Conservation (phyloP, 495 filamentous ascomycete species). For the Recurvomyces mirabilis region DNA sequence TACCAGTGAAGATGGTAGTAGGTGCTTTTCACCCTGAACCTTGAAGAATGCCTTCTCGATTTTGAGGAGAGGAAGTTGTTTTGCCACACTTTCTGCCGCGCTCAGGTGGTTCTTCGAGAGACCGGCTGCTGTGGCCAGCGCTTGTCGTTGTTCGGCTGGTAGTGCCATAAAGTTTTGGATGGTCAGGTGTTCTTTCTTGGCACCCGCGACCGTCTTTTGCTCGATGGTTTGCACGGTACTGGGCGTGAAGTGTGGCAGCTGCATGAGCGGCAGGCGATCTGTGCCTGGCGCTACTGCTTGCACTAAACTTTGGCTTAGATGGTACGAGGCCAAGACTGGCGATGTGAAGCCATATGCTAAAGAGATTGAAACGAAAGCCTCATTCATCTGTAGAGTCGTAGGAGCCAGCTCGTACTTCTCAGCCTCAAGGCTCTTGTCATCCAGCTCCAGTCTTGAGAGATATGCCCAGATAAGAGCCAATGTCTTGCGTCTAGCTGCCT, state of each 20-base stretch:
- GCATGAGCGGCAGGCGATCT: constrained; percentile 54
- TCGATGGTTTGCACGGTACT: constrained; percentile 64
- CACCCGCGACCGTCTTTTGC: constrained; percentile 36
- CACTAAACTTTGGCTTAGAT: constrained; percentile 69
- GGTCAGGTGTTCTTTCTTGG: constrained; percentile 58
- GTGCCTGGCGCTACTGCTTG: constrained; percentile 75
- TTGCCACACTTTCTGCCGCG: constrained; percentile 60
- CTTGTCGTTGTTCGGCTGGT: constrained; percentile 60
- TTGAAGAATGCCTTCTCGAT: constrained; percentile 98
- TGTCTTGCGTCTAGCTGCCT: constrained; percentile 66
- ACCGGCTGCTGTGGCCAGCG: constrained; percentile 53
- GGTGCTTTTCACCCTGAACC: constrained; percentile 82
- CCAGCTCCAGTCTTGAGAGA: constrained; percentile 69
- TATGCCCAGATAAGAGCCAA: constrained; percentile 90
- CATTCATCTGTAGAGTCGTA: constrained; percentile 69
- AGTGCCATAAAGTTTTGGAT: constrained; percentile 81
- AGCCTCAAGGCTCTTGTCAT: constrained; percentile 58
- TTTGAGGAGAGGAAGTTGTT: constrained; percentile 67
- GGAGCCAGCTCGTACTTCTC: constrained; percentile 75
- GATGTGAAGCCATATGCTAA: constrained; percentile 76
- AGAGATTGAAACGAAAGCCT: constrained; percentile 75
- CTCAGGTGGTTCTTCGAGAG: constrained; percentile 67
- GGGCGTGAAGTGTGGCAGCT: constrained; percentile 80
- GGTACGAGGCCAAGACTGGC: constrained; percentile 74
- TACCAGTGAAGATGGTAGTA: constrained; percentile 87